A percentile compares a stretch with the other conserved stretches of the same genome.
These are phyloP conservation scores for Rubia tinctorum DNA, from an alignment of 305 asterid genomes.

Conservation along the genomic window DNA sequence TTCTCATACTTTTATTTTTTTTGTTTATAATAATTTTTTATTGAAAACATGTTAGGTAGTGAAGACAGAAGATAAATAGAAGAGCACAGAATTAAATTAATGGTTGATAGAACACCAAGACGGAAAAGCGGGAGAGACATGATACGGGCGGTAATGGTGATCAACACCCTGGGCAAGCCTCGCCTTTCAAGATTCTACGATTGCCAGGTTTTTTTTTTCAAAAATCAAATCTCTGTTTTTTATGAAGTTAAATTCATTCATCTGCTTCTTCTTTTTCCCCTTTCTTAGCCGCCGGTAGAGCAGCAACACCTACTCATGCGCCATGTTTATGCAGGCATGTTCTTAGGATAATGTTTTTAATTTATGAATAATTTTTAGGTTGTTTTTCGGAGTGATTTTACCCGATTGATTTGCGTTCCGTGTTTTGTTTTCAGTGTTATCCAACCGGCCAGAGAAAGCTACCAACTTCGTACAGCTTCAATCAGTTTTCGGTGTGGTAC, in stretches of 20 bases:
- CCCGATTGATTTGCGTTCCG: background rate
- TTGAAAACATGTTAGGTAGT: too few species aligned
- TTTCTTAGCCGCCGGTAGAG: constrained; percentile 30
- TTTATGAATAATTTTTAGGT: too few species aligned
- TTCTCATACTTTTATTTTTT: too few species aligned
- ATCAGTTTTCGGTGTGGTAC: constrained; percentile 30
- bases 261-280: background rate
- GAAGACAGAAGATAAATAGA: too few species aligned
- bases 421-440: constrained; percentile 18
- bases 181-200: constrained; percentile 36
- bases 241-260: constrained; percentile 2
- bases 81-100: too few species aligned
- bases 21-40: too few species aligned
- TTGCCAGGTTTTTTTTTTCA: constrained; percentile 23
- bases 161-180: constrained; percentile 32
- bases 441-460: constrained; percentile 31
- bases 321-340: constrained; percentile 28
- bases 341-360: background rate
- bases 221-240: background rate
- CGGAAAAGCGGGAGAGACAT: constrained; percentile 10
- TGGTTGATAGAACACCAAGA: background rate
- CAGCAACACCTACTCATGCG: constrained; percentile 32
- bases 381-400: background rate
- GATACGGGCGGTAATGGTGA: constrained; percentile 37
- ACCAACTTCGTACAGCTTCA: constrained; percentile 30